A percentile compares a stretch with the other conserved stretches of the same genome.
Evolutionary conservation across 179 eudicot genomes (phyloP).

Genomic region (Heliamphora pulchella): DNA sequence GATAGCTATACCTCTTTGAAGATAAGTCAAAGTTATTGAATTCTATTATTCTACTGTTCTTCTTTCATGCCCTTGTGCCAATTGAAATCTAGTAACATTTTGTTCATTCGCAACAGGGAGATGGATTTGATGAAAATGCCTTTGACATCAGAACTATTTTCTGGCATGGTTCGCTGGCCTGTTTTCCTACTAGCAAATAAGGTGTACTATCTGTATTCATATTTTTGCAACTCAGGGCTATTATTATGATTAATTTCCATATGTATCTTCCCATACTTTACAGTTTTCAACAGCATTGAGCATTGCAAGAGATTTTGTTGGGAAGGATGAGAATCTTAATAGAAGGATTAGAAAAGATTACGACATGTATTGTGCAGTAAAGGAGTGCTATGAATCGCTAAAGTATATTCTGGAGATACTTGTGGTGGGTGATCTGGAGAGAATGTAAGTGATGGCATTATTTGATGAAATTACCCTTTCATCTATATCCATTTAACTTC

Average conservation of each 20-base stretch:
- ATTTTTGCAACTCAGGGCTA: slow-evolving; percentile 1
- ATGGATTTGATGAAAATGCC: slow-evolving; percentile 90
- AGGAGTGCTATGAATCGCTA: slow-evolving; percentile 80
- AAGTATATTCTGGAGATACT: slow-evolving; percentile 63
- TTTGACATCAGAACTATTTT: slow-evolving; percentile 55
- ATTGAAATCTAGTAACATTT: slow-evolving; percentile 14
- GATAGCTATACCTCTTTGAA: too few species aligned
- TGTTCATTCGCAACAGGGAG: slow-evolving; percentile 54
- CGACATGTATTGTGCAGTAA: slow-evolving; percentile 66
- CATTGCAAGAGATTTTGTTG: slow-evolving; percentile 72
- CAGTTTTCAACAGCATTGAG: slow-evolving; percentile 74
- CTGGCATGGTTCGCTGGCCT: slow-evolving; percentile 84
- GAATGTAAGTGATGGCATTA: slow-evolving; percentile 44
- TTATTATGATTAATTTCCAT: slow-evolving; percentile 13
- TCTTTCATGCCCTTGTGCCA: slow-evolving; percentile 3
- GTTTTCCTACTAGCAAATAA: slow-evolving; percentile 92
- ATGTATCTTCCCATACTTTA: slow-evolving; percentile 11
- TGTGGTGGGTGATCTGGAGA: slow-evolving; percentile 82
- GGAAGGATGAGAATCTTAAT: slow-evolving; percentile 60
- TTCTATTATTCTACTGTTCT: not conserved
- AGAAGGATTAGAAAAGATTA: slow-evolving; percentile 54
- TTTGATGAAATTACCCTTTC: slow-evolving; percentile 15
- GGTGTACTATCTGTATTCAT: slow-evolving; percentile 29
- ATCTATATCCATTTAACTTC: not conserved
- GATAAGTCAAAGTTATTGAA: too few species aligned